Evolutionary conservation across 768 basidiomycete species (phyloP), one percentile per base, ranked within the genome.

Genomic region (Podaxis rugospora): DNA sequence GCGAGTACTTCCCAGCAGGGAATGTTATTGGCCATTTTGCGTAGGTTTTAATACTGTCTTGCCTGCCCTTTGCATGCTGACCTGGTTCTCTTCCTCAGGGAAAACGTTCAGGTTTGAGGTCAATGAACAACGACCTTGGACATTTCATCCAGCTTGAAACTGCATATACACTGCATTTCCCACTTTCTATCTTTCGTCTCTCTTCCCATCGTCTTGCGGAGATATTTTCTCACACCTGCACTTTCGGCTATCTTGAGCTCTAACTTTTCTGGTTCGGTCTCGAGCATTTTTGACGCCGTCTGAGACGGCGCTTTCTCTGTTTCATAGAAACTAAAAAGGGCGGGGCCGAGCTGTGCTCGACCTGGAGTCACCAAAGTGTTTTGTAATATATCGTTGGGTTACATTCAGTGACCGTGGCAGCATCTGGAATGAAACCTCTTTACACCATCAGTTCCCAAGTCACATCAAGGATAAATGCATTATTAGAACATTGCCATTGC

Each of bases 1-100:
- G 89, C 75, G 87, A 90, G 73, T 90, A 90, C 68, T 80, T 72
- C 35, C 77, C 79, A 10, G 76, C 79, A 46, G 89, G 89, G 49
- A 90, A 90, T 70, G 76, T 90, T 65, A 76, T 78, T 21, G 87
- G 87, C 35, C 65, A 80, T 57, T 89, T 88, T 65, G 70, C 71
- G 87, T 87, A 71, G 66, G 86, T 81, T 55, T 51, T 39, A n/a
- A 32, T 44, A 9, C 18, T 37, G 6, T 28, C 16, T 49, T 47
- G 9, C 21, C 27, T 16, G 42, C 36, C 42, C 18, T 52, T 47
- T 28, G 16, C 27, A 35, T 49, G 3, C 36, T 42, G 9, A 42
- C 37, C 27, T 40, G 28, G 39, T 55, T 52, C 10, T 52, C 57
- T 63, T 40, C 25, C 55, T 6, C 63, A 82, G 81, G 49, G 64